These are phyloP conservation scores for Lipomyces japonicus DNA, from an alignment of 805 yeast genomes.

Conservation along the genomic window DNA sequence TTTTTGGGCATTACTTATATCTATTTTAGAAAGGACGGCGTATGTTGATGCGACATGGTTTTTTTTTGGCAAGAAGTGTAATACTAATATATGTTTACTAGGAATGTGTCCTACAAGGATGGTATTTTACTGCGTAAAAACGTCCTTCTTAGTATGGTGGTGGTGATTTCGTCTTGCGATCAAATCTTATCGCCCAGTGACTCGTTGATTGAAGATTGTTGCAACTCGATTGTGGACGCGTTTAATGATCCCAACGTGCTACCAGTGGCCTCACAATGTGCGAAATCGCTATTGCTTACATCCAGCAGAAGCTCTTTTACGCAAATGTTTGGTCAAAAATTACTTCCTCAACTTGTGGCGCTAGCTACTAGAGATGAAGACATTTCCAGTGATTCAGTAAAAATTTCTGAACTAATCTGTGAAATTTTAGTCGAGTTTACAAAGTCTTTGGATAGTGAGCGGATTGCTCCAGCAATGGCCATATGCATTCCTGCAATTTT, in stretches of 20 bases:
- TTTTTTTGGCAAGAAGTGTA: constrained; percentile 30
- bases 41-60: constrained; percentile 33
- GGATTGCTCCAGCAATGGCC: constrained; percentile 34
- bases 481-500: constrained; percentile 32
- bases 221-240: constrained; percentile 39
- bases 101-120: constrained; percentile 10
- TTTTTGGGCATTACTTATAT: constrained; percentile 26
- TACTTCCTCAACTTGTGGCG: constrained; percentile 47
- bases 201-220: constrained; percentile 39
- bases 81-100: constrained; percentile 16
- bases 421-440: constrained; percentile 51
- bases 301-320: constrained; percentile 37
- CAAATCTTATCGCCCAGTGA: constrained; percentile 37
- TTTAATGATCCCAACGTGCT: constrained; percentile 40
- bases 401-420: constrained; percentile 38
- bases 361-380: constrained; percentile 35
- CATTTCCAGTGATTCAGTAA: neutral
- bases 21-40: constrained; percentile 15
- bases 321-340: constrained; percentile 41
- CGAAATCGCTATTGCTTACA: constrained; percentile 52
- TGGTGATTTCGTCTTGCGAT: constrained; percentile 45
- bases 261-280: constrained; percentile 54
- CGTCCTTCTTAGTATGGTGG: constrained; percentile 44
- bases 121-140: constrained; percentile 32
- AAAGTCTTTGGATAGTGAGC: constrained; percentile 39